Conservation (phyloP, 768 basidiomycete genomes). For the Boletus sp. region DNA sequence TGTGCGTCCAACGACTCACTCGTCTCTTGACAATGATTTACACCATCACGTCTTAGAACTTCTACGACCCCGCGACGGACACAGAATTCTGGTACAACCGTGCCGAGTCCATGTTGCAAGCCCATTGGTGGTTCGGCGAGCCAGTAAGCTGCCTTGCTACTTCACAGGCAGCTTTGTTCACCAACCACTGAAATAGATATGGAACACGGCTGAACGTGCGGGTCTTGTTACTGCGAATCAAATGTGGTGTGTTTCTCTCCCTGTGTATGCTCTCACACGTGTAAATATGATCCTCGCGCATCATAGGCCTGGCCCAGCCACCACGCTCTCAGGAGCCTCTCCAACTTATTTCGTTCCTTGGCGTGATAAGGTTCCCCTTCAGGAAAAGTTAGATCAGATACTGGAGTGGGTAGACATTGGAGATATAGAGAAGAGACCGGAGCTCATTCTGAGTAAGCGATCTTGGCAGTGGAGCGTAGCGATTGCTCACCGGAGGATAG, state of each 20-base stretch:
- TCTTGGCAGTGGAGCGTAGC: neutral
- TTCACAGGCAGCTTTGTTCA: neutral
- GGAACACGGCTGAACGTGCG: slow-evolving; percentile 80
- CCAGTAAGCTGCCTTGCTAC: slow-evolving; percentile 53
- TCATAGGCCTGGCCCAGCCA: slow-evolving; percentile 77
- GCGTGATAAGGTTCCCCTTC: slow-evolving; percentile 54
- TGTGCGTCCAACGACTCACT: slow-evolving; percentile 37
- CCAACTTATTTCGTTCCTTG: slow-evolving; percentile 80
- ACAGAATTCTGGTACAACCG: slow-evolving; percentile 72
- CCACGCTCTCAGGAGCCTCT: slow-evolving; percentile 57
- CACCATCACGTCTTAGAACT: slow-evolving; percentile 51
- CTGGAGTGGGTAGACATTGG: slow-evolving; percentile 81
- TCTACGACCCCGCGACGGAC: slow-evolving; percentile 70
- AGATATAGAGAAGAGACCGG: slow-evolving; percentile 58
- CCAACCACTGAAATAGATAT: slow-evolving; percentile 55
- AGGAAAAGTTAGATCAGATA: slow-evolving; percentile 73
- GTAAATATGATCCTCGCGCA: neutral
- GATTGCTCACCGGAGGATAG: slow-evolving; percentile 33
- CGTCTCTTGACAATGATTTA: neutral
- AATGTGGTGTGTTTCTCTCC: slow-evolving; percentile 69
- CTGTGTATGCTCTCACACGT: neutral
- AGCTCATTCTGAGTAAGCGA: slow-evolving; percentile 66
- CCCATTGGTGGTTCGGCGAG: slow-evolving; percentile 86
- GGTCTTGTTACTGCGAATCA: slow-evolving; percentile 78
- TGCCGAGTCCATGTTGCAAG: slow-evolving; percentile 56